Evolutionary conservation across 2,329 filamentous ascomycete species (phyloP).

Genomic region (Ophiocordyceps camponoti-leonardi): DNA sequence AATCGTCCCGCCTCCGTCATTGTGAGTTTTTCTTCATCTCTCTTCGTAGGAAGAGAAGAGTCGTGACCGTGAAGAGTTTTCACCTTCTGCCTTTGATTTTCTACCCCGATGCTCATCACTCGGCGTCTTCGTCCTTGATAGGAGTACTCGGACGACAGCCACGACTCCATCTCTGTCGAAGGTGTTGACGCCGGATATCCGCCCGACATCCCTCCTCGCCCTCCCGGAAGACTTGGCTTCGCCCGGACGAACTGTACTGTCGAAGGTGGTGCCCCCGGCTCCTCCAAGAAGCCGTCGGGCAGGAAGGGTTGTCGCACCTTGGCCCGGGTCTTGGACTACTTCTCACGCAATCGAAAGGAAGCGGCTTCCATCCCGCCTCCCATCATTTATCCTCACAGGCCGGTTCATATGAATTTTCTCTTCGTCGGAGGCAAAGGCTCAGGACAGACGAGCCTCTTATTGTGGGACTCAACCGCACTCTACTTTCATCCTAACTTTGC

Average conservation of each 20-base stretch:
- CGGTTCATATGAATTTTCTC: slow-evolving; percentile 15
- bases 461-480: slow-evolving; percentile 9
- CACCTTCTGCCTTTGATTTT: no score
- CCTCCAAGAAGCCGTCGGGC: neutral
- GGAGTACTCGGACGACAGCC: neutral
- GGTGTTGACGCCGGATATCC: slow-evolving; percentile 7
- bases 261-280: neutral
- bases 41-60: neutral
- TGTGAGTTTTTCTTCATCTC: neutral
- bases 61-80: neutral
- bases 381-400: slow-evolving; percentile 2
- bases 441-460: slow-evolving; percentile 21
- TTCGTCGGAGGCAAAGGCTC: slow-evolving; percentile 15
- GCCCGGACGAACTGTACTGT: slow-evolving; percentile 6
- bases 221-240: slow-evolving; percentile 9
- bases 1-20: neutral
- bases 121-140: no score
- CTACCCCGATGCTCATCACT: no score
- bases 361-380: slow-evolving; percentile 3
- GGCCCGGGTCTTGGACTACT: slow-evolving; percentile 7
- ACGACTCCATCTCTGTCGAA: neutral
- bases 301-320: neutral
- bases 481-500: neutral
- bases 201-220: neutral
- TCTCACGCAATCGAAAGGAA: slow-evolving; percentile 7